A percentile compares a stretch with the other conserved stretches of the same genome.
phyloP scores from a whole-genome alignment of 176 grass and related monocot genomes.

The Pharus latifolius region DNA sequence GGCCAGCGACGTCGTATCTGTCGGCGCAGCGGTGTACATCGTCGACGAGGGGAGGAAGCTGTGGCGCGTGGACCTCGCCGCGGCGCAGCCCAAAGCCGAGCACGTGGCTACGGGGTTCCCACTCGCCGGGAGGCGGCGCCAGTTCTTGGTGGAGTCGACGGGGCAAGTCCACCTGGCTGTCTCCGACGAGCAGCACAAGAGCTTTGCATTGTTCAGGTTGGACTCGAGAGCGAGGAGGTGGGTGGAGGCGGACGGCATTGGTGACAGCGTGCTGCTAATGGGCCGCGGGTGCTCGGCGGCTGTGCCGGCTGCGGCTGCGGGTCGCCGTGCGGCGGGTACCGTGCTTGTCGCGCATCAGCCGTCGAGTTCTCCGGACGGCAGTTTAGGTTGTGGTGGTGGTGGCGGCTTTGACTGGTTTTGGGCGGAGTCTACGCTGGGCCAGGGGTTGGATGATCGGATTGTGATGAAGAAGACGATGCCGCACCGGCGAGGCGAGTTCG shows the following conservation, averaged over 20 bases:
- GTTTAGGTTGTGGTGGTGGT: no score
- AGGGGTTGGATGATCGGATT: neutral
- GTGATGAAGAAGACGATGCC: constrained; percentile 29
- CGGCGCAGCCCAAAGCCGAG: constrained; percentile 15
- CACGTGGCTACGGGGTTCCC: constrained; percentile 19
- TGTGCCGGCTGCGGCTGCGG: constrained; percentile 15
- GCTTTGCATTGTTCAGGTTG: constrained; percentile 15
- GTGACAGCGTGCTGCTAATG: constrained; percentile 24
- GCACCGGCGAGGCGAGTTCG: constrained; percentile 10
- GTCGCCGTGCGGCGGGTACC: constrained; percentile 3
- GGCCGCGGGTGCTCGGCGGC: constrained; percentile 34
- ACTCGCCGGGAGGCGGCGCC: constrained; percentile 2
- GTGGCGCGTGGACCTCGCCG: constrained; percentile 28
- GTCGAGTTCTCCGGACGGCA: neutral
- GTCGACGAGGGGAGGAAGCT: constrained; percentile 25
- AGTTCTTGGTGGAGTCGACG: constrained; percentile 25
- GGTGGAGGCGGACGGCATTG: neutral
- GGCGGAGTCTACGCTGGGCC: constrained; percentile 11
- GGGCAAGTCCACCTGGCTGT: constrained; percentile 35
- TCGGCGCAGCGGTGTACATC: constrained; percentile 25
- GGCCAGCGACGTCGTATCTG: constrained; percentile 18
- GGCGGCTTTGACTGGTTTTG: constrained; percentile 21
- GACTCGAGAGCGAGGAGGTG: constrained; percentile 18
- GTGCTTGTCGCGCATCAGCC: constrained; percentile 20
- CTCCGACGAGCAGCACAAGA: constrained; percentile 19